These are phyloP conservation scores for Juglanconis oblonga DNA, from an alignment of 2,329 filamentous ascomycete species.

Conservation along the genomic window DNA sequence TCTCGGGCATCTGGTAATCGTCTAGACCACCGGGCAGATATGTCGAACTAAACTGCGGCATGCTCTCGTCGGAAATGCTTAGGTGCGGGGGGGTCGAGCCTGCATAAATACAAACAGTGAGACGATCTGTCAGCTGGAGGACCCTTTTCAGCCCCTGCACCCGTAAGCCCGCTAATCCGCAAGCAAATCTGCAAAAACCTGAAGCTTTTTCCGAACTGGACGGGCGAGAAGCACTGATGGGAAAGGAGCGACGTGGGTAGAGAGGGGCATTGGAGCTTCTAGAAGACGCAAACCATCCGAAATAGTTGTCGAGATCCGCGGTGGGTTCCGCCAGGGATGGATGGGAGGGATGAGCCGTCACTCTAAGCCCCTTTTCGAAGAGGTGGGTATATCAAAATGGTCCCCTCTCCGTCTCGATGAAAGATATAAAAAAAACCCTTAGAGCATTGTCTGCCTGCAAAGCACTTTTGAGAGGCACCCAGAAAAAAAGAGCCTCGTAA, in stretches of 20 bases:
- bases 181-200: constrained; percentile 17
- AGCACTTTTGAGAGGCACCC: background rate
- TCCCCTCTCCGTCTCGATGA: background rate
- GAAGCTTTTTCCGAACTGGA: constrained; percentile 13
- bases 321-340: constrained; percentile 4
- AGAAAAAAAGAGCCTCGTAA: background rate
- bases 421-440: too few species aligned
- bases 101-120: constrained; percentile 29
- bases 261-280: constrained; percentile 10
- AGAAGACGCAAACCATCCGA: constrained; percentile 1
- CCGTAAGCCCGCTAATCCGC: constrained; percentile 1
- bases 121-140: constrained; percentile 23
- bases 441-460: background rate
- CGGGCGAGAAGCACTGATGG: background rate
- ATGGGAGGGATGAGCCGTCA: background rate
- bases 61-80: constrained; percentile 34
- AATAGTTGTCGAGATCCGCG: background rate
- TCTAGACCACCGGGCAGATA: constrained; percentile 58
- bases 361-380: background rate
- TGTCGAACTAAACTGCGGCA: constrained; percentile 51
- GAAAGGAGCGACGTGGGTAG: constrained; percentile 5
- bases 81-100: constrained; percentile 27
- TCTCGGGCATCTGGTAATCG: constrained; percentile 61
- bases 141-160: constrained; percentile 14
- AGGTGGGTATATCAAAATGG: background rate